Evolutionary conservation across 179 eudicot species (phyloP).

Genomic region (Carnegiea gigantea): DNA sequence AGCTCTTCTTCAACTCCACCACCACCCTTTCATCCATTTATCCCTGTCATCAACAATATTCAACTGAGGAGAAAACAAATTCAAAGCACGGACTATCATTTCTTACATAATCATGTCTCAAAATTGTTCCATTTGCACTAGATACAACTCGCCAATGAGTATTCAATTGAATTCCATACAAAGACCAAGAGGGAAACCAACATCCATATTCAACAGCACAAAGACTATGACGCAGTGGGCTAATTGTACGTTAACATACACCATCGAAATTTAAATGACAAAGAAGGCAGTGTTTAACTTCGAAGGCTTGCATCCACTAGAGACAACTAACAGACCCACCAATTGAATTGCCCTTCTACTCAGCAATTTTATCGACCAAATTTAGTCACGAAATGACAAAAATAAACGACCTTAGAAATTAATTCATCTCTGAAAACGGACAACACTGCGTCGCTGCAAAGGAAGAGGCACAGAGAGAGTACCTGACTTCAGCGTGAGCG

Average conservation of each 20-base stretch:
- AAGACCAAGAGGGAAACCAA: neutral
- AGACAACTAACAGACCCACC: neutral
- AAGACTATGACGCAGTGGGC: neutral
- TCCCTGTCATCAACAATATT: neutral
- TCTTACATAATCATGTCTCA: neutral
- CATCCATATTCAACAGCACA: neutral
- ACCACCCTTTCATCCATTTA: constrained; percentile 34
- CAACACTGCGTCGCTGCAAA: neutral
- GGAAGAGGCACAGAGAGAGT: neutral
- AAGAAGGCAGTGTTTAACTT: too few relatives aligned
- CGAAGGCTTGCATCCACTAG: too few relatives aligned
- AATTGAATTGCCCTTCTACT: neutral
- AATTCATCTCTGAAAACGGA: neutral
- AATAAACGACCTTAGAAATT: neutral
- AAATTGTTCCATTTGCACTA: neutral
- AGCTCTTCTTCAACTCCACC: constrained; percentile 47
- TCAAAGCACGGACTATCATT: neutral
- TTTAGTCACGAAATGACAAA: neutral
- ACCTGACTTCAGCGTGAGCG: neutral
- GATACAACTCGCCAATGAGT: neutral
- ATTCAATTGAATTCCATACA: neutral
- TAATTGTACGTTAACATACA: too few relatives aligned
- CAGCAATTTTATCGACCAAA: neutral
- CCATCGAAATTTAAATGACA: neutral
- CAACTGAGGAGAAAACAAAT: neutral